Evolutionary conservation across 257 asterid genomes (phyloP).

Genomic region (Vinca minor): DNA sequence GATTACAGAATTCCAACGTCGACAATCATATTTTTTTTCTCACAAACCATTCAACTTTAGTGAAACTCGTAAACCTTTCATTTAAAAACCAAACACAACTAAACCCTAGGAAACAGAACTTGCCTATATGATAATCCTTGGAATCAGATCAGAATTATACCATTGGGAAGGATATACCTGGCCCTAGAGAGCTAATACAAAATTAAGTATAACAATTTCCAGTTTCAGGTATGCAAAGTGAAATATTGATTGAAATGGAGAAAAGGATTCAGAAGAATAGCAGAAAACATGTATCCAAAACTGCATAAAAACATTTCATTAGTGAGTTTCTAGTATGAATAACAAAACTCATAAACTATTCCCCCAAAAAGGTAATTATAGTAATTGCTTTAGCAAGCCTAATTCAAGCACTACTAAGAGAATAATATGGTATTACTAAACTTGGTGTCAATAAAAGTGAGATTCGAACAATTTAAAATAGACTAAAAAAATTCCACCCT

Average conservation of each 20-base stretch:
- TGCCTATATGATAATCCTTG: too few species aligned
- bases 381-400: constrained; percentile 16
- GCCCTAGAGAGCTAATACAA: neutral
- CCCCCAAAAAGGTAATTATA: constrained; percentile 18
- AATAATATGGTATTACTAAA: constrained; percentile 20
- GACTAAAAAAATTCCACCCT: constrained; percentile 23
- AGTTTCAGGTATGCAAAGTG: neutral
- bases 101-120: too few species aligned
- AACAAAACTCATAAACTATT: constrained; percentile 8
- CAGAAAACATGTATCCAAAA: neutral
- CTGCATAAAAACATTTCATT: constrained; percentile 9
- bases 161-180: too few species aligned
- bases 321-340: constrained; percentile 2
- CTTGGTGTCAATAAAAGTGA: constrained; percentile 29
- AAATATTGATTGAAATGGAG: too few species aligned
- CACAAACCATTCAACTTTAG: too few species aligned
- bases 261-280: neutral
- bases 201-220: neutral
- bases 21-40: too few species aligned
- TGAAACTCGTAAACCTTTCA: too few species aligned
- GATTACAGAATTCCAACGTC: too few species aligned
- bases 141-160: too few species aligned
- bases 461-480: constrained; percentile 26
- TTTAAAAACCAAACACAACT: too few species aligned
- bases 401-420: constrained; percentile 10